Evolutionary conservation across 257 asterid genomes (phyloP).

Genomic region (Ballota nigra): DNA sequence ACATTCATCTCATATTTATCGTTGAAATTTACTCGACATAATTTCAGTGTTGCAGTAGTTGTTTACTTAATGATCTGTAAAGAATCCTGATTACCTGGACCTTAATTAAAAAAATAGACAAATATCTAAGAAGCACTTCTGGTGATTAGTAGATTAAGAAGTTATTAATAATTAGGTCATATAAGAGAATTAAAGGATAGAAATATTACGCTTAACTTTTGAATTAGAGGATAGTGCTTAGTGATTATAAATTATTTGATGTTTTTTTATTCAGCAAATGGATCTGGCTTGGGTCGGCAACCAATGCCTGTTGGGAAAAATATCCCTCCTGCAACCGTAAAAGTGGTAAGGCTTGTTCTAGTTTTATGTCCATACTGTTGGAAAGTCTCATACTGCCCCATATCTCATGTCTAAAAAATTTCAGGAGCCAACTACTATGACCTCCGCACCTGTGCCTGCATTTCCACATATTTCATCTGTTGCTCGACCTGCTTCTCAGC

Average conservation of each 20-base stretch:
- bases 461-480: slow-evolving; percentile 64
- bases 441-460: slow-evolving; percentile 62
- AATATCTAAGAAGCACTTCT: background rate
- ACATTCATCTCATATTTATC: background rate
- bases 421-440: slow-evolving; percentile 79
- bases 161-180: background rate
- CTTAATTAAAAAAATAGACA: background rate
- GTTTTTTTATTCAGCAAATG: slow-evolving; percentile 54
- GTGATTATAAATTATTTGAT: background rate
- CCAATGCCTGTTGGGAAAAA: slow-evolving; percentile 55
- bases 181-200: background rate
- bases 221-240: background rate
- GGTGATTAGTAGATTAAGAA: background rate
- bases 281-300: slow-evolving; percentile 57
- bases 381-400: background rate
- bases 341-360: slow-evolving; percentile 60
- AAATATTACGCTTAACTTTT: background rate
- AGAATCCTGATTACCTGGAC: background rate
- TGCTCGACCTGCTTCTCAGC: slow-evolving; percentile 73
- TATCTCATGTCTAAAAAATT: slow-evolving; percentile 20
- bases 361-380: slow-evolving; percentile 15
- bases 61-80: background rate
- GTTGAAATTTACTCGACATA: background rate
- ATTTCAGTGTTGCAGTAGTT: background rate
- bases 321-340: slow-evolving; percentile 71